Base-by-base conservation (phyloP, 208 protist species). In the Crithidia fasciculata region DNA sequence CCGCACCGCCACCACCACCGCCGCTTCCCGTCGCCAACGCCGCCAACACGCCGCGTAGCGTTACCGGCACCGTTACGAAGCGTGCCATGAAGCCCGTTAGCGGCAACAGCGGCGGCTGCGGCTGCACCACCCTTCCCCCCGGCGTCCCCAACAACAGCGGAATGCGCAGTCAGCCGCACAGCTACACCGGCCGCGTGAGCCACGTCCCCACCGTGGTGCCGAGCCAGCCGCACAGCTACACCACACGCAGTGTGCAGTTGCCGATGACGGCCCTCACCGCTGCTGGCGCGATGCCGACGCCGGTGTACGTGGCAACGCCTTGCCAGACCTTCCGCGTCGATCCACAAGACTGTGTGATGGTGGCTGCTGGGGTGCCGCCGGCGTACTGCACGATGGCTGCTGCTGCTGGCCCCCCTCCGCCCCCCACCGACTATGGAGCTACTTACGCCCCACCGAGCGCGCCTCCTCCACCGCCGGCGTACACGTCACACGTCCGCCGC, bases 201-300 rank as follows among this genome's bases (percentile, higher is more conserved):
- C 4, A n/a, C 18, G 37, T 36, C 64, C 37, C 49, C 2, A 7
- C n/a, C 7, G 64, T 59, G 40, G 36, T 49, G 9, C 49, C 45
- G 52, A 57, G 64, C 39, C 40, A 69, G 13, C 64, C 64, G 28
- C 64, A 59, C 50, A 69, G 64, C 64, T 69, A 69, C 52, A 59
- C 64, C 15, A 12, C 50, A 50, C 64, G 50, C 40, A 49, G 18
- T 47, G 19, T 47, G 49, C 5, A n/a, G 12, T 15, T 18, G 16
- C 15, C 50, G n/a, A 55, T 18, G 50, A 28, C 28, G 28, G 28
- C 28, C 28, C 28, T 28, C 28, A 1, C 28, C 28, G 10, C 58
- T 43, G 8, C 28, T 18, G n/a, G 10, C 18, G 45, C 45, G 45
- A 41, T 10, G 16, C 3, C 19, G 4, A 8, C 62, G 15, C 49